Evolutionary conservation across 1,284 basidiomycete genomes (phyloP).

Genomic region (Ustilago tritici): DNA sequence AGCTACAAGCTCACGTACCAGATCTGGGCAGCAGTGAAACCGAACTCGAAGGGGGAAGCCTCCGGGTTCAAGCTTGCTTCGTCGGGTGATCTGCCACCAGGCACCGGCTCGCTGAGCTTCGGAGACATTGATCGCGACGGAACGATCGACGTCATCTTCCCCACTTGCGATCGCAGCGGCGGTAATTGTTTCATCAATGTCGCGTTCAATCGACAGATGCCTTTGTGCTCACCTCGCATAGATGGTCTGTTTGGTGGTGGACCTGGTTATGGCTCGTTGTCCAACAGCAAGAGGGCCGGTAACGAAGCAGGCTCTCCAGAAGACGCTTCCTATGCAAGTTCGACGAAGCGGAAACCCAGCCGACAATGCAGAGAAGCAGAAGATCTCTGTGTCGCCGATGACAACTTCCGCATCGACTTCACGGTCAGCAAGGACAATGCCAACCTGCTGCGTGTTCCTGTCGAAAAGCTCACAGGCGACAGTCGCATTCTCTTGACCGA

Average conservation of each 20-base stretch:
- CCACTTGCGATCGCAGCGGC: constrained; percentile 76
- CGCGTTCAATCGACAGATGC: constrained; percentile 91
- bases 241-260: constrained; percentile 57
- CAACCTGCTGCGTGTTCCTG: constrained; percentile 77
- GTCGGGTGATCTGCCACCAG: constrained; percentile 79
- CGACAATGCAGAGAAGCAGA: constrained; percentile 75
- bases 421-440: constrained; percentile 73
- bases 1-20: constrained; percentile 76
- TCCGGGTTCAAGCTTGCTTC: constrained; percentile 80
- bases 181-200: constrained; percentile 87
- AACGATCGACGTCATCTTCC: constrained; percentile 93
- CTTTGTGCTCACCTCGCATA: constrained; percentile 75
- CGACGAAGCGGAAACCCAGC: neutral
- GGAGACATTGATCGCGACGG: constrained; percentile 96
- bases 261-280: constrained; percentile 27
- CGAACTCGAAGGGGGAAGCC: constrained; percentile 59
- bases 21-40: constrained; percentile 77
- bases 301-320: constrained; percentile 1
- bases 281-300: constrained; percentile 9
- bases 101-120: constrained; percentile 84
- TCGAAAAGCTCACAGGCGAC: constrained; percentile 74
- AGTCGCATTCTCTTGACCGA: constrained; percentile 78
- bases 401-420: constrained; percentile 83
- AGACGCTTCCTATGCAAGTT: neutral
- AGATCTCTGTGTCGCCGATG: constrained; percentile 84